Conservation (phyloP, 805 yeast species). For the Wickerhamomyces xylosicus region DNA sequence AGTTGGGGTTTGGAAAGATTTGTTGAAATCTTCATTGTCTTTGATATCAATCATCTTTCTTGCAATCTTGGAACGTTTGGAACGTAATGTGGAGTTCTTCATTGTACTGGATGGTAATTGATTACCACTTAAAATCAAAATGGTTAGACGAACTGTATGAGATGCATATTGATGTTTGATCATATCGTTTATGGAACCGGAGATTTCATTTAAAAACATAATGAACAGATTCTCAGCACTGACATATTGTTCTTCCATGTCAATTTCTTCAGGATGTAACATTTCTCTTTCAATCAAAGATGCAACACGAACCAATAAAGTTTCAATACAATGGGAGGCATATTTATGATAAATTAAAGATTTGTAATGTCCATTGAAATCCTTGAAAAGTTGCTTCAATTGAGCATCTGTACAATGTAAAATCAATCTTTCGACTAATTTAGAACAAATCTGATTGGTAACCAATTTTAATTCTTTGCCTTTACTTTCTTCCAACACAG, state of each 20-base stretch:
- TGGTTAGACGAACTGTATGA: conserved; percentile 67
- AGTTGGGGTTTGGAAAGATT: conserved; percentile 58
- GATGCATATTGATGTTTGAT: conserved; percentile 75
- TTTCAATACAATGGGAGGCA: conserved; percentile 89
- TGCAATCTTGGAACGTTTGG: conserved; percentile 78
- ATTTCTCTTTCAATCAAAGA: conserved; percentile 67
- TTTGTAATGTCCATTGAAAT: conserved; percentile 67
- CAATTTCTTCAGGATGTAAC: conserved; percentile 28
- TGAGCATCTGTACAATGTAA: conserved; percentile 54
- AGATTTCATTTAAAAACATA: conserved; percentile 55
- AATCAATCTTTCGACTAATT: conserved; percentile 81
- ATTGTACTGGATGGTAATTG: conserved; percentile 64
- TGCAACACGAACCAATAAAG: conserved; percentile 67
- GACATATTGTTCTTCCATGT: conserved; percentile 26
- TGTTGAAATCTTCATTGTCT: conserved; percentile 62
- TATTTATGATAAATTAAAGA: conserved; percentile 78
- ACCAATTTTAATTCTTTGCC: conserved; percentile 90
- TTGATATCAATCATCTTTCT: conserved; percentile 87
- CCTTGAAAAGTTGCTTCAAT: conserved; percentile 51
- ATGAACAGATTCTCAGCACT: conserved; percentile 60
- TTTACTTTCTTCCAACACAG: conserved; percentile 74
- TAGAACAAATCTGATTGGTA: conserved; percentile 92
- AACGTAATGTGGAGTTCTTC: conserved; percentile 64
- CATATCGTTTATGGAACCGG: conserved; percentile 49
- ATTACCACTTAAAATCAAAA: conserved; percentile 68